Base-by-base conservation (phyloP, 108 stramenopile species). In the Cyclotella kingstonii region DNA sequence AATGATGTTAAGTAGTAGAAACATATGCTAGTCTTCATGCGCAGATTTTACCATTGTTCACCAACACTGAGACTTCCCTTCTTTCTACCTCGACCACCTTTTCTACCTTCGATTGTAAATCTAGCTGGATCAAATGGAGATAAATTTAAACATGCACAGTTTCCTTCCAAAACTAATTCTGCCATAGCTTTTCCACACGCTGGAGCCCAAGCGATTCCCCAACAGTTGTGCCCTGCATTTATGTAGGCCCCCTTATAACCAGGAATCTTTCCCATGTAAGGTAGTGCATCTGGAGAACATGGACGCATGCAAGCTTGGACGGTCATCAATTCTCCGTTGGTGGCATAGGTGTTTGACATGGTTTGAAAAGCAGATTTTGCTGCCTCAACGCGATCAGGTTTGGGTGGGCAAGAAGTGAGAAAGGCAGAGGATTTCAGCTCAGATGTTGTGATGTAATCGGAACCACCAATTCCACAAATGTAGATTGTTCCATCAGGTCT, bases 191-290 rank as follows among this genome's bases (percentile, higher is more conserved):
- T 67, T 0, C 98, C 98, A 40, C 84, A 86, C 27, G 89, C 94
- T 2, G 96, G 98, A 7, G 95, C 95, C 96, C 96, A 97, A 0
- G 95, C 85, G 43, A 98, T 98, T 5, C 94, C 94, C 98, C 98
- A 98, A 66, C 96, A 97, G 61, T 98, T 98, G 64, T 96, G 96
- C 17, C 94, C 98, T 4, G 94, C 89, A 78, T 91, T 91, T 34
- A 97, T 86, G 70, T 84, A 95, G 4, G 91, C 95, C 10, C 91
- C 89, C 21, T 35, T 44, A 46, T 70, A 85, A 15, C 89, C 93
- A 0, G 95, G 91, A 0, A 98, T 73, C 2, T 21, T 54, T 21
- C 96, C 95, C 89, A 97, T 95, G 70, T 96, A 90, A 3, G 97
- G 97, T 27, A 84, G 42, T 5, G 92, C 96, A 64, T 98, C 98